These are phyloP conservation scores for Cinchona pubescens DNA, from an alignment of 257 asterid genomes.

Conservation along the genomic window DNA sequence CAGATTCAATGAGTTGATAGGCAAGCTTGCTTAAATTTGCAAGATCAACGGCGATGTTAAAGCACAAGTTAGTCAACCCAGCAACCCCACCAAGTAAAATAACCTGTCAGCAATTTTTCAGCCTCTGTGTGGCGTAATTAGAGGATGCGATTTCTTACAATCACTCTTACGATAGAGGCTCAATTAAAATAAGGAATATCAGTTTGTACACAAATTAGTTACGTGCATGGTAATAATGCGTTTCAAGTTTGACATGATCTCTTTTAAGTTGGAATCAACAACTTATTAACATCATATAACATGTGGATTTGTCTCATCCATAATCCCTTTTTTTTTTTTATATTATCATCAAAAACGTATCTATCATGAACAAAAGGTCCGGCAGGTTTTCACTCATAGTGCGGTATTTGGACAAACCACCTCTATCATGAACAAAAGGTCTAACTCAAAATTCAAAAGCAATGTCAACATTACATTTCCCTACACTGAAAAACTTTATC, in stretches of 20 bases:
- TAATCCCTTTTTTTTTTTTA: neutral
- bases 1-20: neutral
- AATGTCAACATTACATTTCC: neutral
- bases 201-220: neutral
- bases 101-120: neutral
- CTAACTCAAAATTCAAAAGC: neutral
- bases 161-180: neutral
- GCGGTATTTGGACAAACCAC: neutral
- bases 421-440: constrained; percentile 9
- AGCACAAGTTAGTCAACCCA: neutral
- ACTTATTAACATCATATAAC: neutral
- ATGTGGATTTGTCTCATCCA: neutral
- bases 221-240: neutral
- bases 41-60: neutral
- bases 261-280: neutral
- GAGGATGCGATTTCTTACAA: neutral
- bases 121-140: neutral
- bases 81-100: neutral
- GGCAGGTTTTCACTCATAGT: neutral
- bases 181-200: neutral
- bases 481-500: neutral
- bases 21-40: neutral
- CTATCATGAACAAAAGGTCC: too few species aligned
- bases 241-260: neutral
- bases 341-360: too few species aligned